phyloP scores from a whole-genome alignment of 176 grass and related monocot genomes.

The Oropetium thomaeum region DNA sequence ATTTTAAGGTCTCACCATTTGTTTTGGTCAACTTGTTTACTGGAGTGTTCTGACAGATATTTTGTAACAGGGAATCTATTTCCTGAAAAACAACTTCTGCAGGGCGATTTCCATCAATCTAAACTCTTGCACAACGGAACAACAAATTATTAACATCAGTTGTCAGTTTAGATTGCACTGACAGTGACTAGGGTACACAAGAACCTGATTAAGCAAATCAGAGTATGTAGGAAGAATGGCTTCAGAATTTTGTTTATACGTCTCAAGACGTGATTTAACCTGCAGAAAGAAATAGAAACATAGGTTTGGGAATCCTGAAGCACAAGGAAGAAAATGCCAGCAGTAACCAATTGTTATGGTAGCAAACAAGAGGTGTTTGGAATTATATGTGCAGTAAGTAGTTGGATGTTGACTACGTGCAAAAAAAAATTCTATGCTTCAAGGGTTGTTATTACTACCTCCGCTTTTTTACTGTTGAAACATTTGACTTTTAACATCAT shows the following conservation, averaged over 20 bases:
- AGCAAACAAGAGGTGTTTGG: neutral
- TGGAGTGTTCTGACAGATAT: conserved; percentile 49
- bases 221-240: conserved; percentile 71
- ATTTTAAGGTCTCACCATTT: conserved; percentile 57
- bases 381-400: neutral
- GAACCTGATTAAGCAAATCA: conserved; percentile 74
- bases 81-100: conserved; percentile 67
- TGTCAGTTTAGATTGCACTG: conserved; percentile 14
- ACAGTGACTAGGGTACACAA: conserved; percentile 30
- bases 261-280: conserved; percentile 84
- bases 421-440: neutral
- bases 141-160: conserved; percentile 30
- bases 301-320: neutral
- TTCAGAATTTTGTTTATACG: conserved; percentile 72
- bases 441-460: no score
- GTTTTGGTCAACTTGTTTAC: conserved; percentile 48
- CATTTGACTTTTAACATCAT: no score
- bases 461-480: no score
- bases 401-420: neutral
- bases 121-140: conserved; percentile 48
- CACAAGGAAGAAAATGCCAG: neutral
- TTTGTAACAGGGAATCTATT: conserved; percentile 66
- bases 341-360: neutral
- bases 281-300: conserved; percentile 33
- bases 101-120: conserved; percentile 81